Conservation (phyloP, 345 rosid species). For the Passiflora organensis region DNA sequence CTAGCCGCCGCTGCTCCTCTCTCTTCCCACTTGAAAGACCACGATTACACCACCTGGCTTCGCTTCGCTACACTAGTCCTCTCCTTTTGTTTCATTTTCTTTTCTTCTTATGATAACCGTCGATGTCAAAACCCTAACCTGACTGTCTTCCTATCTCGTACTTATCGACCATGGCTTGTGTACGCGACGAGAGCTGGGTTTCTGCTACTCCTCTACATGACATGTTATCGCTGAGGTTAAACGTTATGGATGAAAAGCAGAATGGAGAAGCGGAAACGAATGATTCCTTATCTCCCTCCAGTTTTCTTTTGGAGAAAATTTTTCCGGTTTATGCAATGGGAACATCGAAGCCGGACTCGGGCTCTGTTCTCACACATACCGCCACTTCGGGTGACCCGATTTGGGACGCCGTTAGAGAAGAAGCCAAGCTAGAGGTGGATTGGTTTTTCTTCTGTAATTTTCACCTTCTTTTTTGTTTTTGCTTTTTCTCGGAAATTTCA, state of each 20-base stretch:
- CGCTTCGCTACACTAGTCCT: too few species aligned
- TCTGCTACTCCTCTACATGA: conserved; percentile 20
- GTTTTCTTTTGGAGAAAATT: conserved; percentile 53
- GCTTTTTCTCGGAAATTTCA: too few species aligned
- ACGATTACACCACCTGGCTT: too few species aligned
- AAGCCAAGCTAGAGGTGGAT: conserved; percentile 84
- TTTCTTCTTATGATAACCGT: too few species aligned
- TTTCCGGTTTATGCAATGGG: conserved; percentile 70
- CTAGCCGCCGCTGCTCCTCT: too few species aligned
- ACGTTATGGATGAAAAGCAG: conserved; percentile 24
- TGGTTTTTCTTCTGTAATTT: too few species aligned
- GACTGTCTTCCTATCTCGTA: too few species aligned
- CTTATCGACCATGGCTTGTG: too few species aligned
- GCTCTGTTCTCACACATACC: conserved; percentile 16
- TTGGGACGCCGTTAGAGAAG: conserved; percentile 72
- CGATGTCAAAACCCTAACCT: too few species aligned
- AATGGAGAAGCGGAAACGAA: conserved; percentile 6
- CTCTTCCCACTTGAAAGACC: too few species aligned
- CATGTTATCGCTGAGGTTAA: conserved; percentile 22
- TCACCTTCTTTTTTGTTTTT: neutral
- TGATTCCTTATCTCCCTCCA: neutral
- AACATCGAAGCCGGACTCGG: conserved; percentile 31
- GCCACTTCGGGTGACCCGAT: conserved; percentile 56
- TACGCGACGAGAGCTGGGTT: conserved; percentile 24
- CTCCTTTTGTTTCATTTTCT: too few species aligned